Base-by-base conservation (phyloP, 257 asterid species). In the Capsicum pubescens region DNA sequence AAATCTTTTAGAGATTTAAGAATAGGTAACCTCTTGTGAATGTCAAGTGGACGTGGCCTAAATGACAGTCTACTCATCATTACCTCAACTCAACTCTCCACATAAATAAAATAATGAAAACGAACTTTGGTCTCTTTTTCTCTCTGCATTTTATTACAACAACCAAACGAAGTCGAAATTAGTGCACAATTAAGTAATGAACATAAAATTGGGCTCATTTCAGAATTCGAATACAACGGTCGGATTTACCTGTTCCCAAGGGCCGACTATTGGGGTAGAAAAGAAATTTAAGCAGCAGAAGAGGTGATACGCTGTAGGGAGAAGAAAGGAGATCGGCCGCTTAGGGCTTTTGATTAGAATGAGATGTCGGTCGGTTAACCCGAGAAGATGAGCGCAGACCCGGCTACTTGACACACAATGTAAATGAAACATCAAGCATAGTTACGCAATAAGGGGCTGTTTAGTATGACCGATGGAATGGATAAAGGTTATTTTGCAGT, bases 1-100 rank as follows among this genome's bases (percentile, higher is more conserved):
- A 93, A 97, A 16, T 97, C 99, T 90, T 97, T 97, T 1, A 93
- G 78, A 82, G 97, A 94, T 87, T 97, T 97, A 64, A 97, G 86
- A 87, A 97, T 92, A 48, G 98, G 99, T 67, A 97, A 96, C 92
- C 93, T 97, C 97, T 93, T 95, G 91, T 95, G 93, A 86, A 97
- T 88, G 90, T 97, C 99, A 63, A 97, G 97, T 39, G 98, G 99
- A 68, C 99, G 95, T 79, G 99, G 99, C 95, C 99, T 95, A 87
- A 97, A 87, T 79, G 99, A 97, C 83, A 95, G 92, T 90, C 99
- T 93, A 91, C 96, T 97, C 98, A 97, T 97, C 35, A 48, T 74
- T 46, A 50, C 81, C 19, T 74, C 80, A 71, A 71, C 89, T 90
- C 91, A 26, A 93, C 78, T 81, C 55, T 71, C 35, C 58, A 9